Evolutionary conservation across 2,329 filamentous ascomycete genomes (phyloP), one percentile per base, ranked within the genome.

Genomic region (Paraphaeosphaeria sporulosa): DNA sequence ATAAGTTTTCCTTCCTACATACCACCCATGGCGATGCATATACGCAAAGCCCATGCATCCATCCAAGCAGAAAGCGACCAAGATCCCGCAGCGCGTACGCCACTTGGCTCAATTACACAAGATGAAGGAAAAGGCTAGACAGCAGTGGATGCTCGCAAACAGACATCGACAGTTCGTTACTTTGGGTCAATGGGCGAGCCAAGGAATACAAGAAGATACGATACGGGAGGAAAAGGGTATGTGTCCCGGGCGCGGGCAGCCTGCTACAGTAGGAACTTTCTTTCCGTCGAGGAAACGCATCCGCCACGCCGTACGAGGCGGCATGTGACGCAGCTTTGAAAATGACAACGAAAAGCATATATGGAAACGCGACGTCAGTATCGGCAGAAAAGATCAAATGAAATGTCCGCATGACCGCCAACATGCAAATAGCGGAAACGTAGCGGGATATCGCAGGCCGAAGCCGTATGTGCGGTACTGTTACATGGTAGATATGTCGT

Each of bases 401-500:
- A 25, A 7, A 23, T 27, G 54, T 44, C 21, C 48, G 40, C 19
- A 49, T 54, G 58, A 57, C 36, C 21, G 47, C 27, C 10, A 43
- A 40, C 42, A 36, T 21, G 44, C 48, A 49, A 43, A 54, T 46
- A 59, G 36, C 43, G 42, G 23, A 51, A 58, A 51, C 34, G 51
- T 44, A 55, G 44, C 27, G 32, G 32, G 57, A 17, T 10, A 27
- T 54, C 44, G 57, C 50, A 38, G 51, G 57, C 57, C 42, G 43
- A 55, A 30, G 38, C 48, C 48, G 36, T 59, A 59, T 56, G 55
- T 42, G n/a, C 34, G 38, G 46, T 66, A 71, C 58, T 67, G 60
- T 57, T 60, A 66, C 64, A 65, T 48, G 55, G 49, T 55, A 23
- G 27, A 55, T 58, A 55, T 47, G 55, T 21, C 42, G 38, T 44